These are phyloP conservation scores for Bondarzewia mesenterica DNA, from an alignment of 1,284 basidiomycete species.

Conservation along the genomic window DNA sequence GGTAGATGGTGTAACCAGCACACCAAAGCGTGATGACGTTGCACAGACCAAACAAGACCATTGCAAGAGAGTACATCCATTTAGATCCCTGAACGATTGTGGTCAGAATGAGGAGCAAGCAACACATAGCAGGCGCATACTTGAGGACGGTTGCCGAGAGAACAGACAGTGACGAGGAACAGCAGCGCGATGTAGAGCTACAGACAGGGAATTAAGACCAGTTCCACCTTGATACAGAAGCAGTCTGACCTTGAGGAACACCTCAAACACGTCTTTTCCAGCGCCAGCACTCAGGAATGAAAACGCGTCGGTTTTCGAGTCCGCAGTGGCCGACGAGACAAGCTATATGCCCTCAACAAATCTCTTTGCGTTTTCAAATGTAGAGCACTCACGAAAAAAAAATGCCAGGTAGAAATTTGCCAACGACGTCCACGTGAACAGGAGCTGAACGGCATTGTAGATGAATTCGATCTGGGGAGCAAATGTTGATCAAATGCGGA, in stretches of 20 bases:
- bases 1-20: slow-evolving; percentile 81
- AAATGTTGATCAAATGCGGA: too few relatives aligned
- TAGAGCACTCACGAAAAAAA: slow-evolving; percentile 58
- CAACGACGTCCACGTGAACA: slow-evolving; percentile 81
- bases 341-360: slow-evolving; percentile 20
- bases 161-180: slow-evolving; percentile 72
- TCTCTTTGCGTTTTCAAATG: neutral
- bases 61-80: slow-evolving; percentile 73
- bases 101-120: slow-evolving; percentile 3
- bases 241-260: slow-evolving; percentile 63
- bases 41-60: slow-evolving; percentile 67
- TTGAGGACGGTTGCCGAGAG: slow-evolving; percentile 82
- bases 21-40: slow-evolving; percentile 81
- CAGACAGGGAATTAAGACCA: slow-evolving; percentile 12
- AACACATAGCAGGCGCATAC: slow-evolving; percentile 20
- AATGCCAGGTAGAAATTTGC: slow-evolving; percentile 82
- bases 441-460: slow-evolving; percentile 70
- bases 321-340: slow-evolving; percentile 66
- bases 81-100: slow-evolving; percentile 54
- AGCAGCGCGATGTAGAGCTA: slow-evolving; percentile 69
- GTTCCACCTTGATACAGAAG: slow-evolving; percentile 9
- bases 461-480: slow-evolving; percentile 70
- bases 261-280: slow-evolving; percentile 69
- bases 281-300: slow-evolving; percentile 67
- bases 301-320: slow-evolving; percentile 60